phyloP scores from a whole-genome alignment of 108 stramenopile genomes.

The Phaeodactylum tricornutum region DNA sequence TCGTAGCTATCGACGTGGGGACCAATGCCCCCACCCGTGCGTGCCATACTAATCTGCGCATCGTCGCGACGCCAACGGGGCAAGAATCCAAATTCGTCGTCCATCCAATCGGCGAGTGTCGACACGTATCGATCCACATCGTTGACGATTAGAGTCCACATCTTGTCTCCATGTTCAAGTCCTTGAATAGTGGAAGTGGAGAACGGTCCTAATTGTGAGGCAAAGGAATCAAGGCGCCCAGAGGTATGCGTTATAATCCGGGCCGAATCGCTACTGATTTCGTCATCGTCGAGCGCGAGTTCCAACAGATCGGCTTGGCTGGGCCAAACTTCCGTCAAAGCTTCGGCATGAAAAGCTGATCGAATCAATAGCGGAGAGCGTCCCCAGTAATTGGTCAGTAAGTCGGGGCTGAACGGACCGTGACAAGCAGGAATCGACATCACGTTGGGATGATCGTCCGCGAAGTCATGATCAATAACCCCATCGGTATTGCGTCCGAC shows the following conservation, averaged over 20 bases:
- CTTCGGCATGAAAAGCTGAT: conserved; percentile 31
- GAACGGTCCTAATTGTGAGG: conserved; percentile 48
- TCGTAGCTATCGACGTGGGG: conserved; percentile 94
- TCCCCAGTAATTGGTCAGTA: conserved; percentile 31
- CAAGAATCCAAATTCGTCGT: conserved; percentile 31
- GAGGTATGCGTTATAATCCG: conserved; percentile 41
- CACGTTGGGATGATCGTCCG: too few species aligned
- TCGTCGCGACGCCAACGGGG: conserved; percentile 81
- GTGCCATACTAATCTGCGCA: conserved; percentile 77
- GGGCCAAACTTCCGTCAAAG: conserved; percentile 22
- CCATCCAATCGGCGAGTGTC: conserved; percentile 66
- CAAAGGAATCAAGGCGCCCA: conserved; percentile 36
- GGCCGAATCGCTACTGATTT: conserved; percentile 6
- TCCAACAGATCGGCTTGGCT: conserved; percentile 48
- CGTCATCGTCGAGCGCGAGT: conserved; percentile 20
- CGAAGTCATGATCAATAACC: too few species aligned
- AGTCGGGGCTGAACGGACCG: not conserved
- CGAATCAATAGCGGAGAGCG: conserved; percentile 45
- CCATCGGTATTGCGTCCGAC: too few species aligned
- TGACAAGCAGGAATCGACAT: too few species aligned
- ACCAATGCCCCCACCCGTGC: conserved; percentile 75
- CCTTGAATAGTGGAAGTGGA: conserved; percentile 6
- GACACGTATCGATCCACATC: conserved; percentile 75
- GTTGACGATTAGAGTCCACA: conserved; percentile 63
- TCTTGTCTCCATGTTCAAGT: conserved; percentile 5